Conservation (phyloP, 2,329 filamentous ascomycete genomes). For the Chrysoporthe puriensis region DNA sequence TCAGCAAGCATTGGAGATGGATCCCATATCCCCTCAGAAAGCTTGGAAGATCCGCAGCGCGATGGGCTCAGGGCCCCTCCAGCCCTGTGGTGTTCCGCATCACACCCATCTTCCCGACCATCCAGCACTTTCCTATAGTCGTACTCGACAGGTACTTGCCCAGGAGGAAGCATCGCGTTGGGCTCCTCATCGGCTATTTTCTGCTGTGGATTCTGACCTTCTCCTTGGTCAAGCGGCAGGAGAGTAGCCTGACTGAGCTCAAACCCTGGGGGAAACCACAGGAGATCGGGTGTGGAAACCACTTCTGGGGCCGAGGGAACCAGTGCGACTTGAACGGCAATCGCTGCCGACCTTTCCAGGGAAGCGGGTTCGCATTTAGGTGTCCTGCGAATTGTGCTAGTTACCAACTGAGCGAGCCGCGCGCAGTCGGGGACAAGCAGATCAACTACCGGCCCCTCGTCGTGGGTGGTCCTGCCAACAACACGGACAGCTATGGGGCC, state of each 20-base stretch:
- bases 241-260: slow-evolving; percentile 63
- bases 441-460: slow-evolving; percentile 68
- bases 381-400: slow-evolving; percentile 74
- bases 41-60: slow-evolving; percentile 44
- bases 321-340: slow-evolving; percentile 75
- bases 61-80: slow-evolving; percentile 61
- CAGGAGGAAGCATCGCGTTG: slow-evolving; percentile 59
- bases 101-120: slow-evolving; percentile 62
- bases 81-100: slow-evolving; percentile 57
- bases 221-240: slow-evolving; percentile 67
- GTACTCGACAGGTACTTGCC: slow-evolving; percentile 67
- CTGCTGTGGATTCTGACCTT: slow-evolving; percentile 72
- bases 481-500: slow-evolving; percentile 50
- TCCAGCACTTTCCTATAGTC: slow-evolving; percentile 69
- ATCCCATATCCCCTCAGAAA: slow-evolving; percentile 60
- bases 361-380: slow-evolving; percentile 71
- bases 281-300: slow-evolving; percentile 67
- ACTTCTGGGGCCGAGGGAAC: slow-evolving; percentile 74
- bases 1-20: slow-evolving; percentile 59
- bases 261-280: slow-evolving; percentile 68
- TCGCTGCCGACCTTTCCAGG: slow-evolving; percentile 74
- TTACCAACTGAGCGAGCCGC: slow-evolving; percentile 68
- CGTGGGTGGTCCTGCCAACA: slow-evolving; percentile 64
- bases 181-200: slow-evolving; percentile 63
- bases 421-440: slow-evolving; percentile 73